Conservation (phyloP, 2,329 filamentous ascomycete genomes). For the Alternaria arborescens region DNA sequence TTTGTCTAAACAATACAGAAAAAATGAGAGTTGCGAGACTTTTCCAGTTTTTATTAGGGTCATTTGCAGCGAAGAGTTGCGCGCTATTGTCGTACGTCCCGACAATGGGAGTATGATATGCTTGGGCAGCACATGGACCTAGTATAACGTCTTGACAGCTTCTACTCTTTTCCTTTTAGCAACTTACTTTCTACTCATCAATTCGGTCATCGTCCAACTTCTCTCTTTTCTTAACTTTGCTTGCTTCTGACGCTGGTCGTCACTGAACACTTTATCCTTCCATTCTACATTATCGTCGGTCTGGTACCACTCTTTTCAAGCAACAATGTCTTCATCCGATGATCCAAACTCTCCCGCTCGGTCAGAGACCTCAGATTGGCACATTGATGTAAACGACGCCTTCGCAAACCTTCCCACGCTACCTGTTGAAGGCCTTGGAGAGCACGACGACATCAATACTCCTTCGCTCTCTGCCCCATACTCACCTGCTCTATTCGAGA, state of each 20-base stretch:
- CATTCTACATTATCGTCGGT: background rate
- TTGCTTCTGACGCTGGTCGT: conserved; percentile 16
- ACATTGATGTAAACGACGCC: background rate
- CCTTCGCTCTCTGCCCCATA: background rate
- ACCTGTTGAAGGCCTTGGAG: background rate
- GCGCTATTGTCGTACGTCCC: conserved; percentile 6
- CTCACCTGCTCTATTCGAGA: background rate
- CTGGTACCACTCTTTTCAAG: conserved; percentile 5
- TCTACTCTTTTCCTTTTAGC: background rate
- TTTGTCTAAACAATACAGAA: conserved; percentile 2
- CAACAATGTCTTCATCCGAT: background rate
- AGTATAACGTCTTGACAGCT: background rate
- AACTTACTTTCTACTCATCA: background rate
- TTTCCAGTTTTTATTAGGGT: background rate
- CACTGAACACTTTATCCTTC: background rate
- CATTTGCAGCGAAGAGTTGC: background rate
- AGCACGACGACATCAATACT: background rate
- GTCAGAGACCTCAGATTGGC: background rate
- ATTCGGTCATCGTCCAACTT: background rate
- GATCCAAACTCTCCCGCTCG: background rate
- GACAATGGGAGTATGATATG: conserved; percentile 5
- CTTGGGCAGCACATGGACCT: background rate
- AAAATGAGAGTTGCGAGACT: background rate
- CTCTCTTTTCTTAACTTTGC: background rate
- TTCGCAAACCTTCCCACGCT: background rate